A percentile compares a stretch with the other conserved stretches of the same genome.
Evolutionary conservation across 1,139 yeast genomes (phyloP).

Genomic region (Debaryomycetaceae sp.): DNA sequence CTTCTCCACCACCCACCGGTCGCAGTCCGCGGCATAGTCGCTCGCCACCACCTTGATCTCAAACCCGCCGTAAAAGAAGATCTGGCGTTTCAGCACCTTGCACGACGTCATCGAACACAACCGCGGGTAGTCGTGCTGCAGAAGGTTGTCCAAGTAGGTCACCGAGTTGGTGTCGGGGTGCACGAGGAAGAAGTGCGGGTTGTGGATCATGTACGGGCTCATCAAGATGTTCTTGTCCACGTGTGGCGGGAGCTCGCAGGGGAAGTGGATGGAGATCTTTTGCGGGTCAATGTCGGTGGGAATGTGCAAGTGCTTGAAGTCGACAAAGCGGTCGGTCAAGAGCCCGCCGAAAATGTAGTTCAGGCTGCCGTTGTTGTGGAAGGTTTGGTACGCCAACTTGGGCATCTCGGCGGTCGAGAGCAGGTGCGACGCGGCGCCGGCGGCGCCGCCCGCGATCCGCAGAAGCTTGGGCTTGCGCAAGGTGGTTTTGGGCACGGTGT

Average conservation of each 20-base stretch:
- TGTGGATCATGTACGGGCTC: conserved; percentile 32
- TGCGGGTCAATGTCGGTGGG: conserved; percentile 28
- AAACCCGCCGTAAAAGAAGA: conserved; percentile 43
- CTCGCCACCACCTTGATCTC: conserved; percentile 22
- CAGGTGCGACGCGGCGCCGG: conserved; percentile 7
- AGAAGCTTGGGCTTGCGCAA: conserved; percentile 16
- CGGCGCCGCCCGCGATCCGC: conserved; percentile 8
- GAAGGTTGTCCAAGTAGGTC: conserved; percentile 24
- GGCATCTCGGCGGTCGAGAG: conserved; percentile 14
- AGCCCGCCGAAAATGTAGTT: conserved; percentile 41
- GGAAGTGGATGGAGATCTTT: conserved; percentile 34
- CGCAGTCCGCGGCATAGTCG: conserved; percentile 18
- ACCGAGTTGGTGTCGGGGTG: conserved; percentile 33
- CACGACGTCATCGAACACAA: conserved; percentile 27
- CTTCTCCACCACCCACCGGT: conserved; percentile 37
- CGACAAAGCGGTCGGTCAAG: conserved; percentile 14
- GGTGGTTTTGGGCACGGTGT: conserved; percentile 25
- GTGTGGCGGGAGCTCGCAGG: conserved; percentile 39
- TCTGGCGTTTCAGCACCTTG: conserved; percentile 30
- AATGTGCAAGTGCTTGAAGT: conserved; percentile 29
- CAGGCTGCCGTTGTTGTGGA: conserved; percentile 28
- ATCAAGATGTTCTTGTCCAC: conserved; percentile 29
- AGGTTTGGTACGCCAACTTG: conserved; percentile 31
- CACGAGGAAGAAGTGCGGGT: conserved; percentile 23
- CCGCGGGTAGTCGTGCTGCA: conserved; percentile 19